Evolutionary conservation across 1,284 basidiomycete genomes (phyloP), one percentile per base, ranked within the genome.

Genomic region (Ceratobasidium theobromae): DNA sequence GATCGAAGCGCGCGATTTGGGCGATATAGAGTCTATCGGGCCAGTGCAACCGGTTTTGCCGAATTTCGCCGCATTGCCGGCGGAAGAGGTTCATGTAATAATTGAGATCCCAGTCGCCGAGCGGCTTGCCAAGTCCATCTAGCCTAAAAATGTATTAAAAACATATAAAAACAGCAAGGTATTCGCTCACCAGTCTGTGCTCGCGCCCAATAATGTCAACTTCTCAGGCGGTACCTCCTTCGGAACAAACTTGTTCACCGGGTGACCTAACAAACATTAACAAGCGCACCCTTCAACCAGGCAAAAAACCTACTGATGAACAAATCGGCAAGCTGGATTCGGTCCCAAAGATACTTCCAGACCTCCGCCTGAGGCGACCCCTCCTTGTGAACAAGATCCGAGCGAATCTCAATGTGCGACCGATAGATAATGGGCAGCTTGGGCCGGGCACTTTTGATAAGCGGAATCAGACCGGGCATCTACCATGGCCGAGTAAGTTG

Each of bases 221-320:
- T 85, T 89, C 74, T 86, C 81, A 16, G 79, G 77, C n/a, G 87
- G 87, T 6, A 94, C 91, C 72, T 88, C 86, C 69, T 83, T 85
- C 9, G 92, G 93, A 11, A 95, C 91, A 73, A 95, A 95, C 76
- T 90, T 90, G 79, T 82, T 89, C 71, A 95, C 91, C n/a, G 92
- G 92, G 74, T 95, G 92, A 75, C 79, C 79, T 81, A 65, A 40
- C 54, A 52, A 49, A 23, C 30, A 32, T 54, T 30, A 64, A 58
- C 23, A 33, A 48, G 35, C 35, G 27, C 41, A 43, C 32, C 65
- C 28, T 41, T 25, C 4, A 12, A 4, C 43, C 30, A 45, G 40
- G 66, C 35, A 27, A 33, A 16, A 12, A 18, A 52, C 35, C 32
- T 68, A 84, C 88, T 86, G 78, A 94, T 88, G 79, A 94, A 93